A percentile compares a stretch with the other conserved stretches of the same genome.
phyloP scores from a whole-genome alignment of 73 alveolate species.

The Uronychia setigera region DNA sequence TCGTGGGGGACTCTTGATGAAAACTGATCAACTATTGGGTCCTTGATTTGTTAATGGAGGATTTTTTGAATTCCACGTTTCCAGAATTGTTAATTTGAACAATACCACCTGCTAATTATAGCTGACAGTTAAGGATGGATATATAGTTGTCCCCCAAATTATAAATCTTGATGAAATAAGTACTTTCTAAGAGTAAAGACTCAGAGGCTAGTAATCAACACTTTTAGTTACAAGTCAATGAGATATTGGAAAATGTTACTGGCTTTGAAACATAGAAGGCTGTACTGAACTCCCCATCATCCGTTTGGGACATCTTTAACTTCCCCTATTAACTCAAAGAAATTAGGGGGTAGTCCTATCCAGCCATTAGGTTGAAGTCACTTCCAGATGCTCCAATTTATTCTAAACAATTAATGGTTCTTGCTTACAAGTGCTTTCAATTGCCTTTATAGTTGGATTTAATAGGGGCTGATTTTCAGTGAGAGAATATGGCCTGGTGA shows the following conservation, averaged over 20 bases:
- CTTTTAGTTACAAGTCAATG: not conserved
- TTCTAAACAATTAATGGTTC: not conserved
- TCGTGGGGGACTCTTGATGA: not conserved
- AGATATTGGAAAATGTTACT: not conserved
- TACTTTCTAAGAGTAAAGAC: not conserved
- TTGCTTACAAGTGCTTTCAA: too few species aligned
- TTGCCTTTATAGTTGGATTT: too few species aligned
- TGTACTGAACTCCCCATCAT: not conserved
- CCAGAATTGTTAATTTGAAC: not conserved
- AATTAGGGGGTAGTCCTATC: not conserved
- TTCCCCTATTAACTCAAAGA: not conserved
- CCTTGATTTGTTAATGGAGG: not conserved
- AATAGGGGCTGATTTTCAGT: too few species aligned
- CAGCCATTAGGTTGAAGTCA: not conserved
- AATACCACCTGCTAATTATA: not conserved
- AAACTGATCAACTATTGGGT: not conserved
- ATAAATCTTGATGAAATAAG: not conserved
- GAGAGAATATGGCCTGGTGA: too few species aligned
- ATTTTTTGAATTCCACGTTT: not conserved
- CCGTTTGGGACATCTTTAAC: not conserved
- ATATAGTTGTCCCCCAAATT: not conserved
- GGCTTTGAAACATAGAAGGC: not conserved
- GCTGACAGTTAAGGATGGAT: not conserved
- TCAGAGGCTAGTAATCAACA: not conserved
- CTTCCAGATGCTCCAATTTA: not conserved